Conservation (phyloP, 1,284 basidiomycete genomes). For the Ustilago cynodontis region DNA sequence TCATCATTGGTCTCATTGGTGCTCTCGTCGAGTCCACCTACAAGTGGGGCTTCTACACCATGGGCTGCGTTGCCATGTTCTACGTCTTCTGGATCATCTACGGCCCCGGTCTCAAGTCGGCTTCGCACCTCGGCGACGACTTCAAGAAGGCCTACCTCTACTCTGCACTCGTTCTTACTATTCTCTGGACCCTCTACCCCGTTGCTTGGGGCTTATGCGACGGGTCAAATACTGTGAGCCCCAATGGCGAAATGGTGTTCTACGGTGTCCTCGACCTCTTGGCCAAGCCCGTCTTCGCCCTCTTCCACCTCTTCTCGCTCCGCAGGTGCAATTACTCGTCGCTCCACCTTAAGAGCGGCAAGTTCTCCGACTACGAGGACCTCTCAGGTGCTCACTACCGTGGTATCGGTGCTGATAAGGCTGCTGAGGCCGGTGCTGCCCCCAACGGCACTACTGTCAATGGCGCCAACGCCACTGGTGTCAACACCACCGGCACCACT, state of each 20-base stretch:
- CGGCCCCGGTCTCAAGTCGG: conserved; percentile 68
- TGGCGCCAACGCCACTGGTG: neutral
- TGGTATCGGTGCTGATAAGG: conserved; percentile 31
- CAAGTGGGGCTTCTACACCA: conserved; percentile 73
- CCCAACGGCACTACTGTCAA: conserved; percentile 7
- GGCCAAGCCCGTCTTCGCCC: conserved; percentile 71
- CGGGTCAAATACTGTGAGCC: conserved; percentile 73
- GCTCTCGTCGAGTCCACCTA: conserved; percentile 73
- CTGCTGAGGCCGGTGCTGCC: conserved; percentile 30
- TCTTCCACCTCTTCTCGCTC: conserved; percentile 61
- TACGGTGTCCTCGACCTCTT: conserved; percentile 76
- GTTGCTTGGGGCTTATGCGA: conserved; percentile 73
- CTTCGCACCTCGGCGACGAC: conserved; percentile 70
- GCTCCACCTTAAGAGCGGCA: conserved; percentile 57
- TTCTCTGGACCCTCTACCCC: conserved; percentile 60
- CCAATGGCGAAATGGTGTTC: conserved; percentile 73
- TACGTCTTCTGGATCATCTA: conserved; percentile 68
- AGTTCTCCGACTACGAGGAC: conserved; percentile 58
- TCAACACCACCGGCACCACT: conserved; percentile 12
- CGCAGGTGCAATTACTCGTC: conserved; percentile 56
- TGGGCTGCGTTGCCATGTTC: conserved; percentile 73
- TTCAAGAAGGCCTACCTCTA: conserved; percentile 71
- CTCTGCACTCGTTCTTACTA: conserved; percentile 67
- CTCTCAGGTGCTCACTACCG: conserved; percentile 24
- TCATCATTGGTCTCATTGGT: conserved; percentile 75